Evolutionary conservation across 1,284 basidiomycete species (phyloP).

Genomic region (Cerrena zonata): DNA sequence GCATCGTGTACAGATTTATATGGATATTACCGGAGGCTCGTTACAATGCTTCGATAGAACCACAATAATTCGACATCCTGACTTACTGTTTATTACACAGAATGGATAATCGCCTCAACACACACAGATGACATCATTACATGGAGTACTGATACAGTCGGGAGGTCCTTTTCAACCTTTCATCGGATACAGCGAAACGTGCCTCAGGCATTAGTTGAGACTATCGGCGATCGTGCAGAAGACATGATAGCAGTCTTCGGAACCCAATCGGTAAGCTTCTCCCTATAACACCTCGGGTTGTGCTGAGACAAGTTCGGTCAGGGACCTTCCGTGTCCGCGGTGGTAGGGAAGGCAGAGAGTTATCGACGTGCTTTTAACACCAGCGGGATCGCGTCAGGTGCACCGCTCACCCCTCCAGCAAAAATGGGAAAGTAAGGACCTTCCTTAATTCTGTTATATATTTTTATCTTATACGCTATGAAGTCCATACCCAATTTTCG

Average conservation of each 20-base stretch:
- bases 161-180: conserved; percentile 12
- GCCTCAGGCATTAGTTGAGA: conserved; percentile 14
- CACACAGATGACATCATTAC: background rate
- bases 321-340: background rate
- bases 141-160: background rate
- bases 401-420: background rate
- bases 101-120: conserved; percentile 10
- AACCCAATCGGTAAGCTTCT: background rate
- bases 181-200: conserved; percentile 15
- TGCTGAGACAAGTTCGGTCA: no score
- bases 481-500: conserved; percentile 18
- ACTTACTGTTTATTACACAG: background rate
- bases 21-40: conserved; percentile 31
- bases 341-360: background rate
- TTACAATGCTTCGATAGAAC: background rate
- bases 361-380: background rate
- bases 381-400: background rate
- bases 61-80: background rate
- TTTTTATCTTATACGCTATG: background rate
- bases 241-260: conserved; percentile 12
- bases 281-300: no score
- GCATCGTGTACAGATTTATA: conserved; percentile 30
- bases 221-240: conserved; percentile 16
- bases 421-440: background rate
- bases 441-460: background rate